A percentile compares a stretch with the other conserved stretches of the same genome.
Evolutionary conservation across 2,329 filamentous ascomycete species (phyloP).

Genomic region (Phialocephala sp.): DNA sequence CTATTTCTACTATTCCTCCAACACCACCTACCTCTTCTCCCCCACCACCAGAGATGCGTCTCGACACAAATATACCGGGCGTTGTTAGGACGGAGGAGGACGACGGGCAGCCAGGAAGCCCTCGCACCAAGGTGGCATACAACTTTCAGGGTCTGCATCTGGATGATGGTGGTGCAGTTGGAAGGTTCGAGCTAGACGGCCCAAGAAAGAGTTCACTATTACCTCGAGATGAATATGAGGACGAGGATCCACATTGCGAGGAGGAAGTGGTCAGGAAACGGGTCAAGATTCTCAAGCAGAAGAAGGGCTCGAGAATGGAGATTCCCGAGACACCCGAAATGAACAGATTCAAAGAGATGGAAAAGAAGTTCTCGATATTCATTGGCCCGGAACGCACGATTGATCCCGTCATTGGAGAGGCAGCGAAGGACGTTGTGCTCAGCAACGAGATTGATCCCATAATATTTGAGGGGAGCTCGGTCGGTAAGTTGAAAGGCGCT

Average conservation of each 20-base stretch:
- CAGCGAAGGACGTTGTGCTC: constrained; percentile 25
- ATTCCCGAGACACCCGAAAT: constrained; percentile 39
- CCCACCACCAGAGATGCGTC: constrained; percentile 24
- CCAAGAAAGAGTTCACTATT: background rate
- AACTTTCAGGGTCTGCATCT: constrained; percentile 41
- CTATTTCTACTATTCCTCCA: constrained; percentile 26
- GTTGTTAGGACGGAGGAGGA: constrained; percentile 20
- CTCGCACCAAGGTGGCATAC: constrained; percentile 41
- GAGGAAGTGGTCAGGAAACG: constrained; percentile 37
- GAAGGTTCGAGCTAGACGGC: constrained; percentile 33
- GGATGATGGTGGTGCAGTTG: constrained; percentile 29
- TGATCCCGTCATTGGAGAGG: constrained; percentile 28
- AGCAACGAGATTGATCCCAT: constrained; percentile 38
- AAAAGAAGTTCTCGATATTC: constrained; percentile 26
- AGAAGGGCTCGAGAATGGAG: constrained; percentile 26
- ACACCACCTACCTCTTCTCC: constrained; percentile 33
- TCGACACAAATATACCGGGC: constrained; percentile 27
- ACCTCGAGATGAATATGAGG: constrained; percentile 2
- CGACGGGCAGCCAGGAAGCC: constrained; percentile 28
- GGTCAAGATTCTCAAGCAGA: constrained; percentile 29
- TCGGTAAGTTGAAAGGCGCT: constrained; percentile 21
- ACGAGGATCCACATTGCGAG: constrained; percentile 13
- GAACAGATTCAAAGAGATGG: constrained; percentile 18
- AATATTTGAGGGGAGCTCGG: constrained; percentile 35
- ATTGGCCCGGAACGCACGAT: constrained; percentile 25